Percentiles rank a stretch among this genome's conserved stretches.
These are phyloP conservation scores for Arthrocladium fulminans DNA, from an alignment of 2,329 filamentous ascomycete species.

Conservation along the genomic window DNA sequence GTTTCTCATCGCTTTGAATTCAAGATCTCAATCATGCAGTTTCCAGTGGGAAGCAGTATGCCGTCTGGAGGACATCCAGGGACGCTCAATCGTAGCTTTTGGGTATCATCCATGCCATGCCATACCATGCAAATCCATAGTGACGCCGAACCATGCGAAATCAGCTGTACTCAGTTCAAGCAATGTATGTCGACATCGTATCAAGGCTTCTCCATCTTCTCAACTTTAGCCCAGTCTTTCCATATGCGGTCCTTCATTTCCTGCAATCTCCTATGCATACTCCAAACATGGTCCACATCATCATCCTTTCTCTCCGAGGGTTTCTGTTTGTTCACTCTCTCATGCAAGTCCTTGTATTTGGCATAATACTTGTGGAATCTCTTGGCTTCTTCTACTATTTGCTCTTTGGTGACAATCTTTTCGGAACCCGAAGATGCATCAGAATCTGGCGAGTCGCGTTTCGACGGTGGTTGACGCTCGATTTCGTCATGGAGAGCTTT, in stretches of 20 bases:
- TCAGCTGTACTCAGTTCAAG: not conserved
- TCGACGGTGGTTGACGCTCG: conserved; percentile 10
- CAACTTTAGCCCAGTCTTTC: conserved; percentile 19
- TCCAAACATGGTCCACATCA: conserved; percentile 42
- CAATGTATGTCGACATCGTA: not conserved
- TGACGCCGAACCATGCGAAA: too few relatives aligned
- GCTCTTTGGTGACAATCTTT: conserved; percentile 33
- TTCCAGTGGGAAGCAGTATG: not conserved
- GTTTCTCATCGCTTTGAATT: not conserved
- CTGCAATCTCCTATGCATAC: conserved; percentile 24
- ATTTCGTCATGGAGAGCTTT: conserved; percentile 6
- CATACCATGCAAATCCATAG: not conserved
- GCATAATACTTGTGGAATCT: conserved; percentile 52
- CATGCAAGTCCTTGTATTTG: conserved; percentile 49
- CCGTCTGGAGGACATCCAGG: not conserved
- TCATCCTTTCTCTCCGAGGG: conserved; percentile 40
- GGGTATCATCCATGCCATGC: conserved; percentile 7
- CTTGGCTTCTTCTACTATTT: conserved; percentile 30
- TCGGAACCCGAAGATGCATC: conserved; percentile 22
- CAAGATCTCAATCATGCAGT: not conserved
- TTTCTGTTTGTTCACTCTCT: conserved; percentile 32
- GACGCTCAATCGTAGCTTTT: not conserved
- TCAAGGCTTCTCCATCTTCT: conserved; percentile 2
- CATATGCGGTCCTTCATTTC: conserved; percentile 25
- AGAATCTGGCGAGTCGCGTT: conserved; percentile 13